A percentile compares a stretch with the other conserved stretches of the same genome.
phyloP scores from a whole-genome alignment of 2,329 filamentous ascomycete genomes.

The Calonectria pteridis region DNA sequence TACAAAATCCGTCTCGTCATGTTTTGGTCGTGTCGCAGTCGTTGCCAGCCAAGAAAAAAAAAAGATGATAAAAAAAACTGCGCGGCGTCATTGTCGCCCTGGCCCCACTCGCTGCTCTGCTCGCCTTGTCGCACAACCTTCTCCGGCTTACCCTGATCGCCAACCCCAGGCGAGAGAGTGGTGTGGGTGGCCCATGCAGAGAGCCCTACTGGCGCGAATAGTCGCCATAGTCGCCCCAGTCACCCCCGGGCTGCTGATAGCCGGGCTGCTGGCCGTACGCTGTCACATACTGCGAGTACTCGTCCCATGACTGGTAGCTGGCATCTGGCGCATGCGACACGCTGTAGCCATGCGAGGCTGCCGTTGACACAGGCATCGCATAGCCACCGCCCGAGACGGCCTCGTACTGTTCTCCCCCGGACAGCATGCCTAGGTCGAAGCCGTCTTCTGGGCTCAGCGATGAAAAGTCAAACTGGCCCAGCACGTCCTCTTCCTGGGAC shows the following conservation, averaged over 20 bases:
- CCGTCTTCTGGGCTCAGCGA: constrained; percentile 47
- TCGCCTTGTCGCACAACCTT: neutral
- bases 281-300: constrained; percentile 36
- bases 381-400: constrained; percentile 34
- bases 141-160: neutral
- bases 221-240: constrained; percentile 38
- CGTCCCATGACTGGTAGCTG: constrained; percentile 36
- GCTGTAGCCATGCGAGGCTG: constrained; percentile 32
- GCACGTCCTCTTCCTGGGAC: constrained; percentile 35
- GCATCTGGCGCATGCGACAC: constrained; percentile 23
- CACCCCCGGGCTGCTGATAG: constrained; percentile 25
- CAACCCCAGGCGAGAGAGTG: neutral
- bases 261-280: constrained; percentile 37
- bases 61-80: neutral
- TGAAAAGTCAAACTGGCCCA: constrained; percentile 46
- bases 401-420: constrained; percentile 30
- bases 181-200: constrained; percentile 32
- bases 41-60: neutral
- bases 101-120: neutral
- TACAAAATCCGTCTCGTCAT: constrained; percentile 13
- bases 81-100: neutral
- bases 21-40: neutral
- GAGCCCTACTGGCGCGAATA: constrained; percentile 39
- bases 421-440: constrained; percentile 41
- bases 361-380: constrained; percentile 35